These are phyloP conservation scores for Populus davidiana DNA, from an alignment of 345 rosid genomes.

Conservation along the genomic window DNA sequence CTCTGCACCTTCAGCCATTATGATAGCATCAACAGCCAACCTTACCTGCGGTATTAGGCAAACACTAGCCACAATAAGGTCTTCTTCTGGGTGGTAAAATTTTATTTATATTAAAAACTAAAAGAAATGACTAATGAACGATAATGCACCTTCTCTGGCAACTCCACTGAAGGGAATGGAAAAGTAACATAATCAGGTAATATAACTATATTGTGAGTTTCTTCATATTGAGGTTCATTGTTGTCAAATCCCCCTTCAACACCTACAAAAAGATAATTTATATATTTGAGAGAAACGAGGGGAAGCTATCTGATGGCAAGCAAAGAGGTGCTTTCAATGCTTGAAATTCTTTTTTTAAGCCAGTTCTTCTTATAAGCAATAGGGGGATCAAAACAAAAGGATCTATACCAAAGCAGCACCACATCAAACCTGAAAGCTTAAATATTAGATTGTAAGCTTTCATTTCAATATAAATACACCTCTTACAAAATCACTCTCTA, in stretches of 20 bases:
- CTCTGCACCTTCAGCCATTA: conserved; percentile 84
- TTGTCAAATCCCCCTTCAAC: conserved; percentile 93
- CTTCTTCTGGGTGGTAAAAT: background rate
- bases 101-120: background rate
- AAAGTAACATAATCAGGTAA: conserved; percentile 72
- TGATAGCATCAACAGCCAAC: conserved; percentile 79
- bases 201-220: conserved; percentile 58
- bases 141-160: conserved; percentile 88
- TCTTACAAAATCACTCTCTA: background rate
- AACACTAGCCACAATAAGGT: background rate
- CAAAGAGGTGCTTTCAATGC: background rate
- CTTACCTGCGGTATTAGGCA: conserved; percentile 55
- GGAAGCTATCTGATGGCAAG: background rate
- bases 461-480: background rate
- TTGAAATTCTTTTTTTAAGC: background rate
- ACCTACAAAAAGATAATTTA: conserved; percentile 44
- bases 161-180: conserved; percentile 84
- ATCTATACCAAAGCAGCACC: background rate
- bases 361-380: background rate
- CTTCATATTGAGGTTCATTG: conserved; percentile 80
- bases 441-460: background rate
- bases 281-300: background rate
- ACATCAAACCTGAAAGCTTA: background rate
- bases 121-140: background rate
- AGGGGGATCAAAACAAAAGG: background rate